Evolutionary conservation across 495 filamentous ascomycete genomes (phyloP).

Genomic region (Neurospora sp.): DNA sequence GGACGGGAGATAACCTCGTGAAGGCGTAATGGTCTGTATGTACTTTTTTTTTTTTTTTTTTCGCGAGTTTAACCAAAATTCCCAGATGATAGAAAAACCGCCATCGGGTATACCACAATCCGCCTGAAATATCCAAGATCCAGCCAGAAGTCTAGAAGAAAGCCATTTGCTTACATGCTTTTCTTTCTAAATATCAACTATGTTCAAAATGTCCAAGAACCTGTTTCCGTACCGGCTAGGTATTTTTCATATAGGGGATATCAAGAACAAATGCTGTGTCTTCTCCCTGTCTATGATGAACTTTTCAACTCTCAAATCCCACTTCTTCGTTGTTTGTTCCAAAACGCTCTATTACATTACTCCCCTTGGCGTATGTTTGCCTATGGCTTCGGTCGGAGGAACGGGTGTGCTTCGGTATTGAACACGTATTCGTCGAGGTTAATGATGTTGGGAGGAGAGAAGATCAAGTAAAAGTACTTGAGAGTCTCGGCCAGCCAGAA

Average conservation of each 20-base stretch:
- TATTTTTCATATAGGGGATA: not conserved
- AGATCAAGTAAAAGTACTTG: constrained; percentile 63
- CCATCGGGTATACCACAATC: no score
- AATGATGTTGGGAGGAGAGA: constrained; percentile 58
- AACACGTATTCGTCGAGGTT: constrained; percentile 67
- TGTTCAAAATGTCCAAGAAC: not conserved
- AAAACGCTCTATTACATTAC: not conserved
- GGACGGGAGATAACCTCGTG: no score
- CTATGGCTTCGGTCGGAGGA: constrained; percentile 27
- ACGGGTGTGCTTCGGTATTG: constrained; percentile 77
- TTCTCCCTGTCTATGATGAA: not conserved
- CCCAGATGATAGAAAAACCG: no score
- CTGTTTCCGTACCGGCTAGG: not conserved
- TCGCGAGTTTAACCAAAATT: no score
- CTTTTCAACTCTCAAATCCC: not conserved
- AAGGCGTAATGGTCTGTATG: no score
- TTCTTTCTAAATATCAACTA: not conserved
- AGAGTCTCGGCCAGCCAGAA: constrained; percentile 40
- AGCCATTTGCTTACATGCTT: not conserved
- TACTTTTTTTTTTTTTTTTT: no score
- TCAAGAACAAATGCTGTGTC: not conserved
- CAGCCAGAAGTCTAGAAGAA: not conserved
- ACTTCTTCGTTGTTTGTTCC: not conserved
- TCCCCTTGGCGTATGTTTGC: not conserved
- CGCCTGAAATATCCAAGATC: not conserved